These are phyloP conservation scores for Chaetothyriales sp. DNA, from an alignment of 2,329 filamentous ascomycete species.

Conservation along the genomic window DNA sequence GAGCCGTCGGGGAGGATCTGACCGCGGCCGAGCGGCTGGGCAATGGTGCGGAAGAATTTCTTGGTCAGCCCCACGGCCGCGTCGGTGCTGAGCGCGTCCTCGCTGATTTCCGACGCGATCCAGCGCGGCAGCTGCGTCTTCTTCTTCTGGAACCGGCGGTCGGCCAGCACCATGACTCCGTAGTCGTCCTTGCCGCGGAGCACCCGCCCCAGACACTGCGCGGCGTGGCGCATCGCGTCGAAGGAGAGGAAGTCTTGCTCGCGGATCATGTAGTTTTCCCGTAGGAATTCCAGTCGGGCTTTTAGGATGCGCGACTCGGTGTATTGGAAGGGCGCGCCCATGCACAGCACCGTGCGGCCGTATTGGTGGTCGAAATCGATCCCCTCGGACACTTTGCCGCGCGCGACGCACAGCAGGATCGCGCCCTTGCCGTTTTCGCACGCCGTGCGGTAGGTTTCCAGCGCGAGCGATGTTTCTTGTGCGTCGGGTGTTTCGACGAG, in stretches of 20 bases:
- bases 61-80: slow-evolving; percentile 84
- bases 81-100: slow-evolving; percentile 83
- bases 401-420: slow-evolving; percentile 82
- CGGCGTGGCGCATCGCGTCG: slow-evolving; percentile 97
- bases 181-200: slow-evolving; percentile 95
- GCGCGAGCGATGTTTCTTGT: slow-evolving; percentile 85
- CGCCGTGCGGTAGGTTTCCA: slow-evolving; percentile 93
- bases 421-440: slow-evolving; percentile 95
- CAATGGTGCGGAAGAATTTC: slow-evolving; percentile 81
- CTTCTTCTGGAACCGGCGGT: slow-evolving; percentile 87
- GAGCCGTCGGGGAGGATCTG: slow-evolving; percentile 49
- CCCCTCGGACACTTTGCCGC: slow-evolving; percentile 92
- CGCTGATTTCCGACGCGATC: slow-evolving; percentile 78
- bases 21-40: slow-evolving; percentile 65
- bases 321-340: slow-evolving; percentile 96
- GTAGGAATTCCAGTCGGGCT: slow-evolving; percentile 84
- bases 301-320: slow-evolving; percentile 95
- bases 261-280: slow-evolving; percentile 89
- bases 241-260: slow-evolving; percentile 98
- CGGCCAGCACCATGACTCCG: slow-evolving; percentile 97
- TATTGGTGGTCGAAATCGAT: slow-evolving; percentile 99
- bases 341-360: slow-evolving; percentile 85
- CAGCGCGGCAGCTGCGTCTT: slow-evolving; percentile 81
- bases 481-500: slow-evolving; percentile 94
- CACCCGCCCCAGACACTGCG: slow-evolving; percentile 88